Percentiles rank a stretch among this genome's conserved stretches.
Conservation (phyloP, 2,329 filamentous ascomycete species). For the Dryadomyces quercus-mongolicae region DNA sequence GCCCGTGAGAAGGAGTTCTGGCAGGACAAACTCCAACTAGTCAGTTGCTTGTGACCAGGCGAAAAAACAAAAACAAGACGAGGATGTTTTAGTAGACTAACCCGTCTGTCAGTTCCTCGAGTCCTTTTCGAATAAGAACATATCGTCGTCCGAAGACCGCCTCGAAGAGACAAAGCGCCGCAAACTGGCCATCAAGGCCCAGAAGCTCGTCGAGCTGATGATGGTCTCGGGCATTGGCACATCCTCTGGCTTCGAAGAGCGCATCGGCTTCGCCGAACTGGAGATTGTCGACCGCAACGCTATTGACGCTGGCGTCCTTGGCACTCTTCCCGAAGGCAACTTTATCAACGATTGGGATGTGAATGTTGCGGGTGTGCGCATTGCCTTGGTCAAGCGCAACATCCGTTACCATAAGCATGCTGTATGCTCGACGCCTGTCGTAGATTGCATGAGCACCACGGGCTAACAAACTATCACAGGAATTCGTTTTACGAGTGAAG, state of each 20-base stretch:
- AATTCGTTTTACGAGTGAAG: slow-evolving; percentile 84
- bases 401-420: slow-evolving; percentile 87
- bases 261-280: slow-evolving; percentile 91
- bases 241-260: slow-evolving; percentile 92
- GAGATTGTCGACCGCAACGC: slow-evolving; percentile 91
- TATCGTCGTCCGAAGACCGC: slow-evolving; percentile 91
- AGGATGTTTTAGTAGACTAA: background rate
- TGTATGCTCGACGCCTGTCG: slow-evolving; percentile 32
- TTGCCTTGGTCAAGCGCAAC: slow-evolving; percentile 70
- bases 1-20: slow-evolving; percentile 98
- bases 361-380: slow-evolving; percentile 82
- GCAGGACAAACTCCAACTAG: slow-evolving; percentile 94
- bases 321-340: slow-evolving; percentile 82
- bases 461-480: slow-evolving; percentile 30
- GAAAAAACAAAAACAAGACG: background rate
- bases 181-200: slow-evolving; percentile 84
- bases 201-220: slow-evolving; percentile 96
- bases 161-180: slow-evolving; percentile 90
- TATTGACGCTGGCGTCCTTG: slow-evolving; percentile 78
- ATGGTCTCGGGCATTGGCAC: slow-evolving; percentile 97
- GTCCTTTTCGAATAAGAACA: slow-evolving; percentile 93
- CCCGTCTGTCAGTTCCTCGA: slow-evolving; percentile 62
- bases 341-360: slow-evolving; percentile 94
- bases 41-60: slow-evolving; percentile 37
- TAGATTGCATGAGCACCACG: background rate